These are phyloP conservation scores for Pulveroboletus sp. DNA, from an alignment of 768 basidiomycete species.

Conservation along the genomic window DNA sequence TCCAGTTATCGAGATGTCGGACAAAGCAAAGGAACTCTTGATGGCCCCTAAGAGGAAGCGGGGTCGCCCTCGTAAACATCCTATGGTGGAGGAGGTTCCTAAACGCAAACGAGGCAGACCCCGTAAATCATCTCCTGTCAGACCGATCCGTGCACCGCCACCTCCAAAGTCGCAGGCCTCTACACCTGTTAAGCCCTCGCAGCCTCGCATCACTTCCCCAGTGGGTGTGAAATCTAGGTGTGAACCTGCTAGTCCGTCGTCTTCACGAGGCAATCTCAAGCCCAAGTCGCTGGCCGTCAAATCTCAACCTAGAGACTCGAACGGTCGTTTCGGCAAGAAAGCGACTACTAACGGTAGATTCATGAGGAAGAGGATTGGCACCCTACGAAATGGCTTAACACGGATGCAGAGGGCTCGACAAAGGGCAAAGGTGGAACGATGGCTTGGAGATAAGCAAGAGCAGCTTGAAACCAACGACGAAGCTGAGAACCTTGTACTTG, in stretches of 20 bases:
- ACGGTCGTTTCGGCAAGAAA: slow-evolving; percentile 68
- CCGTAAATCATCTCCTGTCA: slow-evolving; percentile 26
- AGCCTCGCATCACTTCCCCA: slow-evolving; percentile 15
- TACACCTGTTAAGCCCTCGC: slow-evolving; percentile 11
- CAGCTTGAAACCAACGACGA: slow-evolving; percentile 12
- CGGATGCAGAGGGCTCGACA: slow-evolving; percentile 40
- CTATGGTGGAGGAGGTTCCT: slow-evolving; percentile 26
- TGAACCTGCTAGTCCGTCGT: slow-evolving; percentile 23
- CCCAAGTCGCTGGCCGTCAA: slow-evolving; percentile 43
- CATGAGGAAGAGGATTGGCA: slow-evolving; percentile 32
- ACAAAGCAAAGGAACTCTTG: slow-evolving; percentile 31
- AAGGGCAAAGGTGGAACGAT: slow-evolving; percentile 38
- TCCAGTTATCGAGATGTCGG: slow-evolving; percentile 29
- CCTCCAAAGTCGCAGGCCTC: slow-evolving; percentile 6
- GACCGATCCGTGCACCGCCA: slow-evolving; percentile 8
- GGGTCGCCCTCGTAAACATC: slow-evolving; percentile 33
- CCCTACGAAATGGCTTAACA: slow-evolving; percentile 24
- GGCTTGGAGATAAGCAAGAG: slow-evolving; percentile 30
- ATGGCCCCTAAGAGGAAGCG: slow-evolving; percentile 30
- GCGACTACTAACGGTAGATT: slow-evolving; percentile 42
- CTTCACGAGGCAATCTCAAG: slow-evolving; percentile 24
- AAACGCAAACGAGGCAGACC: slow-evolving; percentile 35
- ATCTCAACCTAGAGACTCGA: slow-evolving; percentile 55
- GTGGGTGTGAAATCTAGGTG: slow-evolving; percentile 18
- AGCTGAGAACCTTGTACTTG: slow-evolving; percentile 9